Base-by-base conservation (phyloP, 1,284 basidiomycete species). In the Tilletia caries region DNA sequence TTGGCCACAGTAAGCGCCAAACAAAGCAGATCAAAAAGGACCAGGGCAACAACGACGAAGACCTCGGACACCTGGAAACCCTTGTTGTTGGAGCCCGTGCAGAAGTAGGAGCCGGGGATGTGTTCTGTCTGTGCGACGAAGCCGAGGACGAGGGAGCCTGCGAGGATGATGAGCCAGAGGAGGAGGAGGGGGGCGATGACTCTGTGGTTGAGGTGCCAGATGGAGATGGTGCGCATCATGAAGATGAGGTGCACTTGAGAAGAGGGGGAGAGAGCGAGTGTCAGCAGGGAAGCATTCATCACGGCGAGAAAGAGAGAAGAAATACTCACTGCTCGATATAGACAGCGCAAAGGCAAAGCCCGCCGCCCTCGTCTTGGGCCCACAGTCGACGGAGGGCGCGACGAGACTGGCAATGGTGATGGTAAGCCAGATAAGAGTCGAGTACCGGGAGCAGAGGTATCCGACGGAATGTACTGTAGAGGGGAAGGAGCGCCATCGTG, bases 401-500 rank as follows among this genome's bases (percentile, higher is more conserved):
- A 77, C 73, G 67, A 70, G 71, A 71, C 73, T 75, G 48, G 72
- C 72, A 67, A 77, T 71, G 52, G 66, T 71, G 25, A 74, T 71
- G 64, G 74, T 60, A 15, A 78, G 68, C 74, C 75, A 79, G n/a
- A 73, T 65, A 6, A 79, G 66, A 67, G 73, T 79, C 46, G 71
- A 46, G 62, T 78, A 79, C 33, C 78, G 67, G 10, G 75, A 76
- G 27, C 77, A 66, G 32, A 76, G 71, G 52, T 79, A 79, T 32
- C 75, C 73, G 29, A 76, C 50, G n/a, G 78, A 78, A 54, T 79
- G 75, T 65, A 72, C 66, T 58, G 70, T 67, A 23, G 76, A 76
- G 37, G 73, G 73, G 68, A 71, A 50, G 69, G 72, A 76, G 32
- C 70, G 54, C 73, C 75, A 79, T 1, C 62, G 73, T 13, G 78